A percentile compares a stretch with the other conserved stretches of the same genome.
These are phyloP conservation scores for Leonotis leonurus DNA, from an alignment of 257 asterid genomes.

Conservation along the genomic window DNA sequence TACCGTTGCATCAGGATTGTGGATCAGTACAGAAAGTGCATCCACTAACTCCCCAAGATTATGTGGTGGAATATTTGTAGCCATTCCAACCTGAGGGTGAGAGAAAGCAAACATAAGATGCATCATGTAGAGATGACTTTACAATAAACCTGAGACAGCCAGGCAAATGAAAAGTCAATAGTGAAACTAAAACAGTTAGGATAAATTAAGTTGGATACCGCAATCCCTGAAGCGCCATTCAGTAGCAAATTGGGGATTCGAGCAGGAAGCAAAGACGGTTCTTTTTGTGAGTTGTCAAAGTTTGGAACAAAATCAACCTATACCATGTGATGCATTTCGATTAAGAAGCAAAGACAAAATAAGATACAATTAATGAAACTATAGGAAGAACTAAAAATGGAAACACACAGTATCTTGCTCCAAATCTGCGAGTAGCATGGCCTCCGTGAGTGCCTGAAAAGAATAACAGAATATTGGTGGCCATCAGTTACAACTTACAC, in stretches of 20 bases:
- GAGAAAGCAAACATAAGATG: conserved; percentile 10
- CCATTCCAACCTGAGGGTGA: conserved; percentile 88
- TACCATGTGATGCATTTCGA: conserved; percentile 18
- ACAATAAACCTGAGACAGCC: conserved; percentile 2
- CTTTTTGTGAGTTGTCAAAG: conserved; percentile 92
- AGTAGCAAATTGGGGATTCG: conserved; percentile 78
- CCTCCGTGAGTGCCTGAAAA: conserved; percentile 90
- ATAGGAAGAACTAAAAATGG: neutral
- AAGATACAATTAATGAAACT: neutral
- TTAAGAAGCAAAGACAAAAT: conserved; percentile 15
- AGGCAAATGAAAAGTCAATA: neutral
- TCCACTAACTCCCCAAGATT: conserved; percentile 98
- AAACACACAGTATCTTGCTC: conserved; percentile 79
- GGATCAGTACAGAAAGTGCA: conserved; percentile 80
- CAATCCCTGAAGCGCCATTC: conserved; percentile 98
- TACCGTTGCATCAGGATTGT: conserved; percentile 97
- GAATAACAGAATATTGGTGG: conserved; percentile 5
- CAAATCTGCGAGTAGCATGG: conserved; percentile 86
- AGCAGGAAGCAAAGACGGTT: conserved; percentile 98
- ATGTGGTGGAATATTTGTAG: conserved; percentile 98
- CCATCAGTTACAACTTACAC: conserved; percentile 14
- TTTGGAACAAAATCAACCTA: conserved; percentile 97
- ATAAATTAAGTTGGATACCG: conserved; percentile 52
- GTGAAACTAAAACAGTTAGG: neutral
- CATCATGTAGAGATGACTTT: neutral